Base-by-base conservation (phyloP, 2,329 filamentous ascomycete genomes). In the Elsinoe perseae region DNA sequence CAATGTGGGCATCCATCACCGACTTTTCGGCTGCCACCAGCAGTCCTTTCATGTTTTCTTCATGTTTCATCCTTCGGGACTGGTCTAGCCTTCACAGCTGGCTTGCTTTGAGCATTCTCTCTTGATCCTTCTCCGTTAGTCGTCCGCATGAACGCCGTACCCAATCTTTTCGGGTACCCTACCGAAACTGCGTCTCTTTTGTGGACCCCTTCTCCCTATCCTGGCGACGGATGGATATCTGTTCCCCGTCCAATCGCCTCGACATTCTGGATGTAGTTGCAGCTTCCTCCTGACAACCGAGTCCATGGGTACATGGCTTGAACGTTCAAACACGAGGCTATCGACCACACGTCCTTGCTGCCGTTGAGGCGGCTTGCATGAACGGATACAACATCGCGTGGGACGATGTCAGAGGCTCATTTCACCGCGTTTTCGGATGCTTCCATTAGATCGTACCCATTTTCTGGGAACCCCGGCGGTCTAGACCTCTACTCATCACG, bases 231-330 rank as follows among this genome's bases (percentile, higher is more conserved):
- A 9, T 20, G 48, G 44, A 50, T 50, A 2, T 50, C 16, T 27
- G 25, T 52, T 38, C 48, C 48, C 48, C 48, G 38, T 38, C 48
- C 48, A 52, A 52, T 52, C 48, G 48, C 48, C 30, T 16, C 16
- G 25, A 14, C 16, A 36, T 38, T 18, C 48, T 38, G 25, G 18
- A 52, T 34, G 30, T 25, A 25, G 30, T 9, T 25, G 23, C 18
- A 12, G 12, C 48, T 10, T 5, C 16, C 48, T 27, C 48, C 48
- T 52, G 32, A 52, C 28, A 12, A 52, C 48, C 48, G 28, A 38
- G 18, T 25, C 18, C 48, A 32, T 20, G 48, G 48, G 25, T 43
- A 25, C 48, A 52, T 21, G 48, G 48, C 30, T 52, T 10, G 9
- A 38, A 34, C 48, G 30, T 30, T 32, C 30, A n/a, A 21, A 52